Conservation (phyloP, 805 yeast genomes). For the Zygosaccharomyces gambellarensis region DNA sequence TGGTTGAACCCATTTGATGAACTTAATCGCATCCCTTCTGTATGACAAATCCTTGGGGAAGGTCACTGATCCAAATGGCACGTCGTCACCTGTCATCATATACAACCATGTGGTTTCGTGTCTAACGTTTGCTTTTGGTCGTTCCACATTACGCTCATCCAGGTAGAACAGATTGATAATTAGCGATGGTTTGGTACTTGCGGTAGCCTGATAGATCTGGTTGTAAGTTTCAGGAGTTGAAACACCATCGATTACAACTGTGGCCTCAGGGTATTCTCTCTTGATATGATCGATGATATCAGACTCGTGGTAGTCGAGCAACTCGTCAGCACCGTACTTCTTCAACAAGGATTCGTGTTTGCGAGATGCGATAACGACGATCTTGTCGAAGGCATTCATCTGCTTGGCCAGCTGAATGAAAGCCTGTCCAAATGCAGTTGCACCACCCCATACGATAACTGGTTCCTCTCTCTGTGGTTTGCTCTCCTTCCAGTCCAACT, state of each 20-base stretch:
- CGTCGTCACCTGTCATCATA: constrained; percentile 36
- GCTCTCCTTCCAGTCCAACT: constrained; percentile 18
- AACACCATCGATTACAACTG: constrained; percentile 36
- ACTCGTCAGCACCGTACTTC: constrained; percentile 46
- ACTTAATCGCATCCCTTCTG: constrained; percentile 25
- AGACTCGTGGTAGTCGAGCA: constrained; percentile 46
- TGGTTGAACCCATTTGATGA: constrained; percentile 28
- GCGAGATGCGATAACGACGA: constrained; percentile 48
- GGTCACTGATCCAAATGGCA: constrained; percentile 28
- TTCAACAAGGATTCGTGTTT: constrained; percentile 41
- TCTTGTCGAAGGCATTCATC: constrained; percentile 39
- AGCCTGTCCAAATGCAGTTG: constrained; percentile 56
- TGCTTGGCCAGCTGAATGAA: constrained; percentile 58
- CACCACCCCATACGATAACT: constrained; percentile 60
- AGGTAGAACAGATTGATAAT: constrained; percentile 35
- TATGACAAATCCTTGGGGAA: constrained; percentile 27
- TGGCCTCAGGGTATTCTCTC: constrained; percentile 30
- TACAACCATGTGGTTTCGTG: constrained; percentile 38
- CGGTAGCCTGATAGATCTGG: constrained; percentile 35
- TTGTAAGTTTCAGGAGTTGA: constrained; percentile 32
- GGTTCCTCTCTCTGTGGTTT: constrained; percentile 34
- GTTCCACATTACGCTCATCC: constrained; percentile 24
- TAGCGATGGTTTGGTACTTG: constrained; percentile 32
- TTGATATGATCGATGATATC: constrained; percentile 44
- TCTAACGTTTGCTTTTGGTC: constrained; percentile 35